Conservation (phyloP, 495 filamentous ascomycete species). For the Aspergillus nidulans region DNA sequence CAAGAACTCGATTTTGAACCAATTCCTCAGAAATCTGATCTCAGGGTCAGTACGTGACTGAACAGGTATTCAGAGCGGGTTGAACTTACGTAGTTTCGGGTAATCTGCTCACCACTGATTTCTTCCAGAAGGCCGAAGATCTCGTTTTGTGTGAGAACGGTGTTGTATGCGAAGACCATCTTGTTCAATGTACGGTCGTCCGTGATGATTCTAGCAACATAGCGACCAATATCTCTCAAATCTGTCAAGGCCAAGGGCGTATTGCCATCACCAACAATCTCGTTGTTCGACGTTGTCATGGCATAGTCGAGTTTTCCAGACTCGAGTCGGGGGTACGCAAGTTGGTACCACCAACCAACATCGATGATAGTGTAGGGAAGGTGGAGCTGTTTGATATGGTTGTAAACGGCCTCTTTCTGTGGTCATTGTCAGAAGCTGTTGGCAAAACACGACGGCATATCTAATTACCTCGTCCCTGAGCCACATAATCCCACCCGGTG, state of each 20-base stretch:
- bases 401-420: constrained; percentile 54
- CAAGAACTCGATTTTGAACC: constrained; percentile 39
- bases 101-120: constrained; percentile 50
- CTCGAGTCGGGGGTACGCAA: constrained; percentile 46
- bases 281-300: constrained; percentile 39
- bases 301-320: constrained; percentile 52
- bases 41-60: constrained; percentile 9
- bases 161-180: constrained; percentile 51
- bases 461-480: constrained; percentile 42
- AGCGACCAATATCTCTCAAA: constrained; percentile 52
- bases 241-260: constrained; percentile 47
- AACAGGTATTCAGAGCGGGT: background rate
- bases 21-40: constrained; percentile 38
- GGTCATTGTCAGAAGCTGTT: background rate
- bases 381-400: constrained; percentile 47
- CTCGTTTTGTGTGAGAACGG: constrained; percentile 45
- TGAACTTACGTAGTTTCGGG: constrained; percentile 45
- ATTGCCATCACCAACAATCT: constrained; percentile 49
- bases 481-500: constrained; percentile 45
- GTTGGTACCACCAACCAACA: constrained; percentile 58
- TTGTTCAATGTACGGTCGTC: constrained; percentile 57
- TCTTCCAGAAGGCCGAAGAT: constrained; percentile 48
- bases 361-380: constrained; percentile 60
- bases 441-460: background rate
- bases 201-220: constrained; percentile 50